Evolutionary conservation across 257 asterid species (phyloP), one percentile per base, ranked within the genome.

Genomic region (Voacanga thouarsii): DNA sequence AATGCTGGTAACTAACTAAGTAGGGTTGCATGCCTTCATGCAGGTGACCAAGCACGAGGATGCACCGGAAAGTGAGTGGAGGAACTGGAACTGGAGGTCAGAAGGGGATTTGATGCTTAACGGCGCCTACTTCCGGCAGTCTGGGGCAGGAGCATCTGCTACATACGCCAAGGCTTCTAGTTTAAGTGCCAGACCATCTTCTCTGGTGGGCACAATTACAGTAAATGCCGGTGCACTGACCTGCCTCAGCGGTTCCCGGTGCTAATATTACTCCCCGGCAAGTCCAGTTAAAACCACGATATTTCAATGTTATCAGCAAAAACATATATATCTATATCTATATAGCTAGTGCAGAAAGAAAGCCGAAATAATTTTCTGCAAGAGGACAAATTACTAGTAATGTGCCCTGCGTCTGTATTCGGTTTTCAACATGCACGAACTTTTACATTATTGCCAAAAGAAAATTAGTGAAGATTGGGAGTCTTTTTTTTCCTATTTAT

Each of bases 11-110:
- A 23, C 11, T 6, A 49, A 57, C 1, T 24, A 6, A 10, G n/a
- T n/a, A n/a, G 18, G 37, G 2, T 6, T 75, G 12, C 5, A 6
- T 53, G 30, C 47, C n/a, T 33, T 9, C 21, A 3, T 81, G 75
- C 65, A 91, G 97, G 98, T 91, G 80, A 93, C 98, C 0, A 93
- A 93, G 85, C 97, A 93, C 19, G 98, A 93, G 85, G 90, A 89
- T 60, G 97, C 98, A 6, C 92, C 96, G 23, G 97, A 93, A 69
- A 92, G 90, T 45, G 88, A 91, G 80, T 93, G 98, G 98, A 88
- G 71, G 1, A 47, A 74, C 59, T 93, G 98, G 97, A 93, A 91
- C 80, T 93, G 98, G 98, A 79, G 93, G 23, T 89, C 98, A 21
- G 96, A 93, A 60, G 98, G 98, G 0, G 98, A 93, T 74, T 77